Percentiles rank a stretch among this genome's conserved stretches.
Evolutionary conservation across 2,329 filamentous ascomycete genomes (phyloP).

Genomic region (Hawksworthiomyces lignivorus): DNA sequence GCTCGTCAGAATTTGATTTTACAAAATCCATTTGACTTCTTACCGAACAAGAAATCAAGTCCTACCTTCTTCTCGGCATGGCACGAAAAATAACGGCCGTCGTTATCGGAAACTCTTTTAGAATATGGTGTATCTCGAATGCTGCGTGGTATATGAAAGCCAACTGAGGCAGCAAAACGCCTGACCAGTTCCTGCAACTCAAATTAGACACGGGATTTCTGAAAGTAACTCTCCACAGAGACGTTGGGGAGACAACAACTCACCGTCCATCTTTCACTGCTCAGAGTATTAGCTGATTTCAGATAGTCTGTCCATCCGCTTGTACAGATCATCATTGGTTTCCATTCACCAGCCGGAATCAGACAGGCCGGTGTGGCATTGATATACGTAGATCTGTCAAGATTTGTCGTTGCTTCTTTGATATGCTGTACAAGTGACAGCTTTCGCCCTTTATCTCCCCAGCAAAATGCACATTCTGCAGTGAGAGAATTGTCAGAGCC

Average conservation of each 20-base stretch:
- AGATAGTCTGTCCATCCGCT: too few species aligned
- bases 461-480: background rate
- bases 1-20: too few species aligned
- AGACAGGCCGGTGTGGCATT: slow-evolving; percentile 12
- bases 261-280: too few species aligned
- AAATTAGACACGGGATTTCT: too few species aligned
- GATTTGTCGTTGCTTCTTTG: background rate
- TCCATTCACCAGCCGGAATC: background rate
- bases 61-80: slow-evolving; percentile 15
- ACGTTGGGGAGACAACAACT: too few species aligned
- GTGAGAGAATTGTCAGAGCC: too few species aligned
- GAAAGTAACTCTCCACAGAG: too few species aligned
- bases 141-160: slow-evolving; percentile 1
- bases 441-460: background rate
- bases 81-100: slow-evolving; percentile 10
- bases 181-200: slow-evolving; percentile 6
- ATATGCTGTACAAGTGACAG: background rate
- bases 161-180: background rate
- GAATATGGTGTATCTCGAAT: slow-evolving; percentile 8
- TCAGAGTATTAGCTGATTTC: too few species aligned
- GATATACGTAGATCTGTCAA: background rate
- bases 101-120: slow-evolving; percentile 2
- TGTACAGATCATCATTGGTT: background rate
- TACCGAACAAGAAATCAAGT: too few species aligned
- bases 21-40: too few species aligned